Base-by-base conservation (phyloP, 352 stramenopile genomes). In the Globisporangium echinulatum region DNA sequence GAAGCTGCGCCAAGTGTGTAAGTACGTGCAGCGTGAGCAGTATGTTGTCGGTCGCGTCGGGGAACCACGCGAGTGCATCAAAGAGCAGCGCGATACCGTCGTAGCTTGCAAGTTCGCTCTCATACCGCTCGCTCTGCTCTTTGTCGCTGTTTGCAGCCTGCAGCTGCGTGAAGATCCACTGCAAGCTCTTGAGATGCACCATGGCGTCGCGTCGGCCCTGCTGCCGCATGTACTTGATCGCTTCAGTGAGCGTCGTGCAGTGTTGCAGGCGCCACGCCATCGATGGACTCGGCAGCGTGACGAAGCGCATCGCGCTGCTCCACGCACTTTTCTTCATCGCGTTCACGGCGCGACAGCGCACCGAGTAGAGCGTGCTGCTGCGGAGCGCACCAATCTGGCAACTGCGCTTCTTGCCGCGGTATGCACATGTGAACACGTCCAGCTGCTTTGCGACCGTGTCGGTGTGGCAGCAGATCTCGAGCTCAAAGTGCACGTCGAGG, bases 261-360 rank as follows among this genome's bases (percentile, higher is more conserved):
- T 87, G 69, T 25, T 62, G 62, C 38, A 87, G 65, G 6, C 77
- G 65, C 80, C 80, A 90, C 9, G 75, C 68, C 37, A 90, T 63
- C 17, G 80, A 85, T 25, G 81, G 67, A 48, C 67, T 61, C 19
- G 71, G 72, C 9, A 79, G 67, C 2, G 80, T 90, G 37, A 80
- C 56, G 49, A 90, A 70, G 13, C 67, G 68, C 17, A 87, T 69
- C 25, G 63, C 65, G 19, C 63, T 53, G 51, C 77, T 88, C 80
- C 80, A 90, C 43, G 51, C 37, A 65, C 80, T 79, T 54, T 77
- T 76, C 52, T 64, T 70, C 71, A 88, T 77, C 0, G 58, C 56
- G 19, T 86, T 85, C 8, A 74, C 72, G 4, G 59, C 61, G 3
- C 80, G 75, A 46, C 76, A 85, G 4, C 75, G 77, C 11, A 90